Percentiles rank a stretch among this genome's conserved stretches.
phyloP scores from a whole-genome alignment of 371 early-diverging fungal species.

The Gilbertella persicaria region DNA sequence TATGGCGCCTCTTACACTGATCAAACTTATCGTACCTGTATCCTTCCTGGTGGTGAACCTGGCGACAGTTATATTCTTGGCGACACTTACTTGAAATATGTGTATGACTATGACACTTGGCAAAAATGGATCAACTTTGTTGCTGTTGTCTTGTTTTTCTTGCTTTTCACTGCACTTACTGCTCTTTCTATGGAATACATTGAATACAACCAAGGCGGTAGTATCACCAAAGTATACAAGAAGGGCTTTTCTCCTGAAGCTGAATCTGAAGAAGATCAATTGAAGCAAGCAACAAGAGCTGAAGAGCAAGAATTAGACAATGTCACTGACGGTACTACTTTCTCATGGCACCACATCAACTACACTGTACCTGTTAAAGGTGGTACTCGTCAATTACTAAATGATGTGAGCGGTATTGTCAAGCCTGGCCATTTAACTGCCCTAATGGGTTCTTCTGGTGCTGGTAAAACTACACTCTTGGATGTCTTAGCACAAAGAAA shows the following conservation, averaged over 20 bases:
- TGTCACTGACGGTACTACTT: conserved; percentile 45
- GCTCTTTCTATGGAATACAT: conserved; percentile 54
- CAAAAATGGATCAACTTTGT: conserved; percentile 60
- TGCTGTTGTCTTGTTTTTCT: conserved; percentile 50
- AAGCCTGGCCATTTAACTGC: conserved; percentile 68
- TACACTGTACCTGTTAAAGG: conserved; percentile 61
- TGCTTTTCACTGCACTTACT: conserved; percentile 50
- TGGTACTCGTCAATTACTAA: conserved; percentile 47
- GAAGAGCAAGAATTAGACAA: conserved; percentile 28
- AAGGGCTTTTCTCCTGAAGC: conserved; percentile 30
- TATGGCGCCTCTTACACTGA: conserved; percentile 55
- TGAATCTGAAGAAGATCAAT: conserved; percentile 24
- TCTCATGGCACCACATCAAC: conserved; percentile 55
- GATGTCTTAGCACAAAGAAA: conserved; percentile 79
- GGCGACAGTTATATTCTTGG: conserved; percentile 58
- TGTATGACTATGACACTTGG: conserved; percentile 1
- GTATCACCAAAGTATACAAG: conserved; percentile 57
- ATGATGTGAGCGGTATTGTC: conserved; percentile 52
- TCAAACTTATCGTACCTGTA: conserved; percentile 62
- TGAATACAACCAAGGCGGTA: conserved; percentile 46
- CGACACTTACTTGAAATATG: conserved; percentile 49
- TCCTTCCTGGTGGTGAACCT: conserved; percentile 57
- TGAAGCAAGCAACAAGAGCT: conserved; percentile 7
- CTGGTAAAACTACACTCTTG: conserved; percentile 86
- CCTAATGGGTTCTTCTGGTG: conserved; percentile 83